Percentiles rank a stretch among this genome's conserved stretches.
Evolutionary conservation across 2,329 filamentous ascomycete genomes (phyloP).

Genomic region (Fusarium continuum): DNA sequence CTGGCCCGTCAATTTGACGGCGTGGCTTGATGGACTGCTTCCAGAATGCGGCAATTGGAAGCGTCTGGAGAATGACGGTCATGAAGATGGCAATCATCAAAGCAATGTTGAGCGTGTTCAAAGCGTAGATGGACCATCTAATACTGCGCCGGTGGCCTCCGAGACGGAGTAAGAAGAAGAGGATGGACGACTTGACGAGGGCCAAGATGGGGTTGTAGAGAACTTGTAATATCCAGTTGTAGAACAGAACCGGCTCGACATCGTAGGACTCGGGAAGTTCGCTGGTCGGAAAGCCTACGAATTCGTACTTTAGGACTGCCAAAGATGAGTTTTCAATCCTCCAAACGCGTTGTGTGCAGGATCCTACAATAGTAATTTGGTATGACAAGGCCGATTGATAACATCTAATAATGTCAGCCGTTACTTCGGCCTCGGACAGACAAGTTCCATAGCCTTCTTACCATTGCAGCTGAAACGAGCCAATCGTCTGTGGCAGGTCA

Average conservation of each 20-base stretch:
- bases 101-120: slow-evolving; percentile 46
- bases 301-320: slow-evolving; percentile 32
- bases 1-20: slow-evolving; percentile 44
- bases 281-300: slow-evolving; percentile 19
- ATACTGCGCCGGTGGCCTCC: slow-evolving; percentile 44
- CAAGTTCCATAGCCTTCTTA: not conserved
- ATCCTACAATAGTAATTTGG: slow-evolving; percentile 32
- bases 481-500: slow-evolving; percentile 28
- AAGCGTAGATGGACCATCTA: slow-evolving; percentile 41
- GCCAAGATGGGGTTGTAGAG: slow-evolving; percentile 58
- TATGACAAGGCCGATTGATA: slow-evolving; percentile 26
- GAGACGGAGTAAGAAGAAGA: slow-evolving; percentile 56
- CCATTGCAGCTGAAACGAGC: slow-evolving; percentile 29
- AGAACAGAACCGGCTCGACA: slow-evolving; percentile 28
- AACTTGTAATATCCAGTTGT: slow-evolving; percentile 39
- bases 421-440: not conserved
- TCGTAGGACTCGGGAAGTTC: slow-evolving; percentile 22
- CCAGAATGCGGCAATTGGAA: slow-evolving; percentile 50
- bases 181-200: slow-evolving; percentile 56
- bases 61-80: slow-evolving; percentile 52
- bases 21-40: slow-evolving; percentile 26
- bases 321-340: not conserved
- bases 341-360: fast-evolving
- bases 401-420: not conserved
- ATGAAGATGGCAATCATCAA: slow-evolving; percentile 50